phyloP scores from a whole-genome alignment of 2,329 filamentous ascomycete genomes.

The Geoglossum cookeanum region DNA sequence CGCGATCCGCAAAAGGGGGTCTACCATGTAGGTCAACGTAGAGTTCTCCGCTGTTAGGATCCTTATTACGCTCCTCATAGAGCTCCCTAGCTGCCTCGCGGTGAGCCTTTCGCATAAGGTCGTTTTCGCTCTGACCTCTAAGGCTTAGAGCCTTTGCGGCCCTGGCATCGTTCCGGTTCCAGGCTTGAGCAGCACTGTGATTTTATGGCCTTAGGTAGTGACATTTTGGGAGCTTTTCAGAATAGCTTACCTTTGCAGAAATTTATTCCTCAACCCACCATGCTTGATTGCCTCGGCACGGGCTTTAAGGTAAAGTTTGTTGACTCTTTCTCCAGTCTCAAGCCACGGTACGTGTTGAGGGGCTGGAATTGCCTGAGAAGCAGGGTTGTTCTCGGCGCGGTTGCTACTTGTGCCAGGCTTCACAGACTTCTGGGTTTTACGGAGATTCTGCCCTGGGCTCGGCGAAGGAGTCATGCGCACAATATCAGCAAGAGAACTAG shows the following conservation, averaged over 20 bases:
- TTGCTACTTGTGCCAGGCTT: slow-evolving; percentile 46
- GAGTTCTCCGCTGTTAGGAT: slow-evolving; percentile 46
- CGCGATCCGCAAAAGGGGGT: background rate
- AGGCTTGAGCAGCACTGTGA: slow-evolving; percentile 76
- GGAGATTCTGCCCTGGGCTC: slow-evolving; percentile 36
- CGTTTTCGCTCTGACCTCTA: slow-evolving; percentile 89
- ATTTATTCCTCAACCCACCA: slow-evolving; percentile 89
- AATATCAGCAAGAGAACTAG: slow-evolving; percentile 76
- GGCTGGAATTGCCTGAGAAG: slow-evolving; percentile 65
- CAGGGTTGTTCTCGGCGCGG: slow-evolving; percentile 57
- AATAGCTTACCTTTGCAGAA: slow-evolving; percentile 63
- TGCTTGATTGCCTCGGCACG: slow-evolving; percentile 94
- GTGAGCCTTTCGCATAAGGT: slow-evolving; percentile 91
- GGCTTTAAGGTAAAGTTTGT: slow-evolving; percentile 87
- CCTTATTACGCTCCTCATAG: slow-evolving; percentile 83
- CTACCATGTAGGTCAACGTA: slow-evolving; percentile 79
- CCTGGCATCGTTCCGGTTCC: slow-evolving; percentile 93
- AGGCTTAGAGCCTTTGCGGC: slow-evolving; percentile 89
- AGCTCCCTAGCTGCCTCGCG: slow-evolving; percentile 80
- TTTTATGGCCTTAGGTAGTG: background rate
- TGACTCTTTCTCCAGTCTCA: slow-evolving; percentile 77
- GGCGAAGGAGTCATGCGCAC: slow-evolving; percentile 89
- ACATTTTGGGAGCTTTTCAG: background rate
- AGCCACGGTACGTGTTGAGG: slow-evolving; percentile 93
- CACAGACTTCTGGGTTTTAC: slow-evolving; percentile 35